phyloP scores from a whole-genome alignment of 495 filamentous ascomycete species.

The Amniculicola lignicola region DNA sequence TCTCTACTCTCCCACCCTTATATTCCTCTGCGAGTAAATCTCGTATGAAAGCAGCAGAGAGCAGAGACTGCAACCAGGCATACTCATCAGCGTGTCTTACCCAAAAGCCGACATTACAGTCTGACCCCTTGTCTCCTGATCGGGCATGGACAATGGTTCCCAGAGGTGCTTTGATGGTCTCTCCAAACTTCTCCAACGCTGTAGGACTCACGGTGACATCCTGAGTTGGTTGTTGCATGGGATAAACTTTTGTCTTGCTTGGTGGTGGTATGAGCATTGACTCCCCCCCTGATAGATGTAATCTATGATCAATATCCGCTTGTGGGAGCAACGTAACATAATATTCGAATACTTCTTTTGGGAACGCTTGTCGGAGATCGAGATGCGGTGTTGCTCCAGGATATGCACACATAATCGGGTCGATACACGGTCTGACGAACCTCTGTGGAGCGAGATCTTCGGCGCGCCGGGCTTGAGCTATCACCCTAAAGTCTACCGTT shows the following conservation, averaged over 20 bases:
- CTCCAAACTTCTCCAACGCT: conserved; percentile 27
- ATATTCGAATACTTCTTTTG: conserved; percentile 26
- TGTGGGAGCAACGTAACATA: conserved; percentile 36
- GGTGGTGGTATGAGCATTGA: conserved; percentile 27
- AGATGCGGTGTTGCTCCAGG: conserved; percentile 44
- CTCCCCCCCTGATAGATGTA: conserved; percentile 28
- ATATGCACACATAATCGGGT: conserved; percentile 42
- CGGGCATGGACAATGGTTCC: conserved; percentile 40
- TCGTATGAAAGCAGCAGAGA: conserved; percentile 35
- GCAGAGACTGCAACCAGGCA: conserved; percentile 38
- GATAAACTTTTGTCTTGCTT: conserved; percentile 14
- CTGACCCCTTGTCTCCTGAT: conserved; percentile 41
- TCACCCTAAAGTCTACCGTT: conserved; percentile 34
- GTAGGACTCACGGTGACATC: conserved; percentile 10
- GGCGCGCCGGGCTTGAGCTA: conserved; percentile 29
- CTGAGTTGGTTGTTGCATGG: conserved; percentile 27
- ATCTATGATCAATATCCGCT: conserved; percentile 5
- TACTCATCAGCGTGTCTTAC: conserved; percentile 34
- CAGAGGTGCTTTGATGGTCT: conserved; percentile 28
- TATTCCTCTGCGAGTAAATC: conserved; percentile 37
- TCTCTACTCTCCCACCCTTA: conserved; percentile 31
- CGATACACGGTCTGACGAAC: conserved; percentile 43
- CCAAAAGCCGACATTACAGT: conserved; percentile 41
- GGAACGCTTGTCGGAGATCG: conserved; percentile 31
- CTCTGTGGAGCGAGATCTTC: conserved; percentile 36